Base-by-base conservation (phyloP, 1,139 yeast genomes). In the Kodamaea arcana region DNA sequence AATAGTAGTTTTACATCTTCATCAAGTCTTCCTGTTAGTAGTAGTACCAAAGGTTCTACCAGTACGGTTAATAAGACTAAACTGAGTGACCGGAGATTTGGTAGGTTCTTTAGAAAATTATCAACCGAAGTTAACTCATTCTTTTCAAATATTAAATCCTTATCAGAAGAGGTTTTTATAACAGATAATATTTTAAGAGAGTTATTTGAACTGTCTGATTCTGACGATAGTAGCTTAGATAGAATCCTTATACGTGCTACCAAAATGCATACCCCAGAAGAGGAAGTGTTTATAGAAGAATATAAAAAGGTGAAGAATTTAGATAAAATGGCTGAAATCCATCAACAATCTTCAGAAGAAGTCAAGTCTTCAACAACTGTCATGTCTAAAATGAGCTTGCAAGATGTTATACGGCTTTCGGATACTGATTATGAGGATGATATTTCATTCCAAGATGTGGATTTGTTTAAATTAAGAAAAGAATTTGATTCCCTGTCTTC, bases 151-250 rank as follows among this genome's bases (percentile, higher is more conserved):
- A 34, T 74, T 25, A 59, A 60, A 35, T 50, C 63, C 9, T 42
- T 73, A 2, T 62, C 76, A 3, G 75, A 72, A 45, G 71, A 65
- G 27, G 66, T 64, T 8, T 60, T 70, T 34, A 53, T 56, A 15
- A 58, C 65, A 13, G 71, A 70, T 49, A 74, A 67, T 41, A 51
- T 56, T 1, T 56, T 69, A 2, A 69, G 62, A 15, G 73, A 69
- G 27, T 50, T 73, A 11, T 75, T 75, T 45, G 62, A 58, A 14
- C 64, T 62, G 22, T 49, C 58, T 17, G 71, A 65, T 36, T 46
- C 50, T 26, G 65, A 57, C 35, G 54, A 50, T 15, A 31, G 27
- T 16, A 24, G 38, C 9, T 51, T 56, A 11, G 68, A 62, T 23
- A 46, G 50, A 30, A 24, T 38, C 4, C 37, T 58, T 17, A 46